Conservation (phyloP, 2,329 filamentous ascomycete species). For the Colletotrichum theobromicola region DNA sequence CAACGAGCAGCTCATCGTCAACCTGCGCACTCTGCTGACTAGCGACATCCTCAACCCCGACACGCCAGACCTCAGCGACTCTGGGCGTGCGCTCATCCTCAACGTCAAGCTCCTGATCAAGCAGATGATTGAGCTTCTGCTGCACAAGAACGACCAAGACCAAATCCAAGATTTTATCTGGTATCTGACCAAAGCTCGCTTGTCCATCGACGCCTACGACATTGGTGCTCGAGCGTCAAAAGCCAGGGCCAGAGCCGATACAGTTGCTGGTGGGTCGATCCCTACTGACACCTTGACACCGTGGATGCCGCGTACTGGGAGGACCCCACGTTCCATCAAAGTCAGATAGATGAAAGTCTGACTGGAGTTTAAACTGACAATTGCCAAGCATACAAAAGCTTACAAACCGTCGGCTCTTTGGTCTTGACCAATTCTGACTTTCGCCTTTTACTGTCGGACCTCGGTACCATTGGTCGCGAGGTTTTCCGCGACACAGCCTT, state of each 20-base stretch:
- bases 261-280: conserved; percentile 65
- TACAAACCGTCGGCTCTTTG: conserved; percentile 83
- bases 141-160: conserved; percentile 82
- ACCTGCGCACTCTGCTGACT: conserved; percentile 79
- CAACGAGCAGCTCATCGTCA: conserved; percentile 81
- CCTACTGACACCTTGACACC: background rate
- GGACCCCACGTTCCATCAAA: background rate
- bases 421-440: conserved; percentile 91
- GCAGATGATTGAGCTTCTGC: conserved; percentile 80
- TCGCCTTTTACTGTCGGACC: conserved; percentile 81
- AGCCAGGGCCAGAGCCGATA: conserved; percentile 72
- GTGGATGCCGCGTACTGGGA: background rate
- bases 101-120: conserved; percentile 76
- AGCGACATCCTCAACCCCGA: conserved; percentile 80
- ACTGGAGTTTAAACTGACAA: conserved; percentile 25
- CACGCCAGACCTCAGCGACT: conserved; percentile 74
- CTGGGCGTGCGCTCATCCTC: conserved; percentile 75
- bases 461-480: conserved; percentile 79
- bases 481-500: conserved; percentile 88
- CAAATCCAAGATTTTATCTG: conserved; percentile 93
- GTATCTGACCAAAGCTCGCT: conserved; percentile 77
- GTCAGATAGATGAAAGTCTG: background rate
- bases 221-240: conserved; percentile 65
- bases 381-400: conserved; percentile 73
- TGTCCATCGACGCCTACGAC: conserved; percentile 71